Evolutionary conservation across 1,284 basidiomycete species (phyloP).

Genomic region (Bjerkandera adusta): DNA sequence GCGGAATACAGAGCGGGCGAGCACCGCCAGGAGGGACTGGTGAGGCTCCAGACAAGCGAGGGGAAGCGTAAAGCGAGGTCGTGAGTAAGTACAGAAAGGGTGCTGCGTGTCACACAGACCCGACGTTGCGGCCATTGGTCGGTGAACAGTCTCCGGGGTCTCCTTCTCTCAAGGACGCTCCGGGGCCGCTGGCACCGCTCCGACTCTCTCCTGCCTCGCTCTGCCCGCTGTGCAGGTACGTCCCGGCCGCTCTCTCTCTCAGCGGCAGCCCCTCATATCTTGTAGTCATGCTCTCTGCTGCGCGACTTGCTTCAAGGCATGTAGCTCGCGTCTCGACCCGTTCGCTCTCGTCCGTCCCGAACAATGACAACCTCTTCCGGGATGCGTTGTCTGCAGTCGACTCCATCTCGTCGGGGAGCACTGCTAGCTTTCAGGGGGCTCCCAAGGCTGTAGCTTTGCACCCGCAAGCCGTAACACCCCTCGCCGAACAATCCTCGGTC

Average conservation of each 20-base stretch:
- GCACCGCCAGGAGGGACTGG: background rate
- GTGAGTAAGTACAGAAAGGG: slow-evolving; percentile 1
- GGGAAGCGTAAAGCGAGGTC: background rate
- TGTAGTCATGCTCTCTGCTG: background rate
- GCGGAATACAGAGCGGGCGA: slow-evolving; percentile 4
- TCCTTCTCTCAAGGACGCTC: background rate
- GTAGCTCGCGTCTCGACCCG: background rate
- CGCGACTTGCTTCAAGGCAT: background rate
- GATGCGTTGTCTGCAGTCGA: background rate
- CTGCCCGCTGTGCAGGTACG: background rate
- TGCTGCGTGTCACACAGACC: too few relatives aligned
- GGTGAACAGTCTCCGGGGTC: background rate
- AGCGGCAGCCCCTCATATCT: too few relatives aligned
- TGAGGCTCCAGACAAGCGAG: background rate
- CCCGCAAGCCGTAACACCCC: background rate
- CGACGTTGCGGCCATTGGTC: too few relatives aligned
- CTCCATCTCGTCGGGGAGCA: too few relatives aligned
- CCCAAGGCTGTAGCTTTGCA: too few relatives aligned
- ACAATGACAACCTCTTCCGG: background rate
- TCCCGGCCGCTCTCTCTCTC: too few relatives aligned
- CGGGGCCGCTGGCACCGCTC: too few relatives aligned
- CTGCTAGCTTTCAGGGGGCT: too few relatives aligned
- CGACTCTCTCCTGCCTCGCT: background rate
- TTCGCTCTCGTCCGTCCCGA: slow-evolving; percentile 2
- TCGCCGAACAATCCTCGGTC: background rate